These are phyloP conservation scores for Phytophthora crassamura DNA, from an alignment of 352 stramenopile genomes.

Conservation along the genomic window DNA sequence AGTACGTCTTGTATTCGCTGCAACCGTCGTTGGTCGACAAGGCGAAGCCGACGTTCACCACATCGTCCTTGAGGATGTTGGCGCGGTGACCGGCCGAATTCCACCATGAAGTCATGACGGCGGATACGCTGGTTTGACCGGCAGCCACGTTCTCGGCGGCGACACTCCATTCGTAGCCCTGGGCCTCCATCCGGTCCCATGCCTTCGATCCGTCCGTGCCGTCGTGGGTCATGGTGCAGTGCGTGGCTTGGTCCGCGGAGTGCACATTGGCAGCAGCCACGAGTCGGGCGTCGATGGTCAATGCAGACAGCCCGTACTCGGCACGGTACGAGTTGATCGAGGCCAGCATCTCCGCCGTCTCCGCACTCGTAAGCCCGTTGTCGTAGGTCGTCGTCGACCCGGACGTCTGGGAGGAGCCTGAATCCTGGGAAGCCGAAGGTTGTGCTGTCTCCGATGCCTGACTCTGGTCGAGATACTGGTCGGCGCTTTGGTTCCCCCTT, in stretches of 20 bases:
- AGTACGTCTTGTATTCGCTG: conserved; percentile 56
- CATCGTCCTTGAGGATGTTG: conserved; percentile 64
- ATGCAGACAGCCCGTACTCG: conserved; percentile 39
- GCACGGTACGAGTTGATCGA: conserved; percentile 59
- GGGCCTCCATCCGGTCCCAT: conserved; percentile 43
- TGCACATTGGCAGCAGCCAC: conserved; percentile 45
- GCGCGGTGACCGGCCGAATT: conserved; percentile 53
- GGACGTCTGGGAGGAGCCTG: conserved; percentile 13
- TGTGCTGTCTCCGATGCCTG: not conserved
- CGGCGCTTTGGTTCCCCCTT: not conserved
- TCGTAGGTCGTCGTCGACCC: conserved; percentile 27
- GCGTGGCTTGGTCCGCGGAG: conserved; percentile 49
- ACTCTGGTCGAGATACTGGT: conserved; percentile 8
- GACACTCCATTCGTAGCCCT: conserved; percentile 50
- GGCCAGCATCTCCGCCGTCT: conserved; percentile 52
- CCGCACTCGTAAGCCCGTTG: conserved; percentile 44
- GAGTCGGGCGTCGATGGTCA: conserved; percentile 52
- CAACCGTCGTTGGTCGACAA: conserved; percentile 35
- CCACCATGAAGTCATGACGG: conserved; percentile 62
- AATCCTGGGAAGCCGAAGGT: conserved; percentile 1
- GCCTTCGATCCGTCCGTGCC: conserved; percentile 45
- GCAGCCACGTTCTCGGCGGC: conserved; percentile 64
- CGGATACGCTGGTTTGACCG: conserved; percentile 41
- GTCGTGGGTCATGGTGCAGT: conserved; percentile 57
- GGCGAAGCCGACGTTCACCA: conserved; percentile 43